phyloP scores from a whole-genome alignment of 371 early-diverging fungal species.

The Mortierella sp. region DNA sequence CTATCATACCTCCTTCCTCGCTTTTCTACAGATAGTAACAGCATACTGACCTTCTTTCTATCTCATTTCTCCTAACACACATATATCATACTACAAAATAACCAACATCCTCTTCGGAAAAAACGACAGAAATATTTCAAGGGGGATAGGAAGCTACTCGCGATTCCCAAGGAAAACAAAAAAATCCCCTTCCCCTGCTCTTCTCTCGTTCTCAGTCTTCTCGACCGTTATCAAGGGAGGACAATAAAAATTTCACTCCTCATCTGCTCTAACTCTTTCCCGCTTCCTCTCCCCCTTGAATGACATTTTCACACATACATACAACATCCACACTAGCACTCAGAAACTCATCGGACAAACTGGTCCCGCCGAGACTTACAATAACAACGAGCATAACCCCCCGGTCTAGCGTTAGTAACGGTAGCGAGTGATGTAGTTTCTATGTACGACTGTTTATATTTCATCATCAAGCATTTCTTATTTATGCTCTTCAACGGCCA shows the following conservation, averaged over 20 bases:
- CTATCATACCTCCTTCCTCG: background rate
- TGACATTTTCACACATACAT: background rate
- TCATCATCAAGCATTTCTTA: background rate
- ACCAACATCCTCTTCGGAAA: background rate
- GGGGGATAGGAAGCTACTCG: background rate
- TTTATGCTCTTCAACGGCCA: background rate
- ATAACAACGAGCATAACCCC: background rate
- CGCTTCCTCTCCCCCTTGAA: background rate
- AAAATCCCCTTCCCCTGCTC: background rate
- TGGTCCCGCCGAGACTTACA: background rate
- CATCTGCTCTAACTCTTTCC: background rate
- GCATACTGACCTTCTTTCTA: background rate
- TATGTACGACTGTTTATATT: background rate
- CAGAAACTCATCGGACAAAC: background rate
- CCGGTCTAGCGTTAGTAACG: too few species aligned
- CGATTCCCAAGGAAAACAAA: background rate
- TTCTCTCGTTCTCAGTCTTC: background rate
- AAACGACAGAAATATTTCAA: background rate
- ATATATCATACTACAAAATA: background rate
- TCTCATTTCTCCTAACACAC: background rate
- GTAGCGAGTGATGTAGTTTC: too few species aligned
- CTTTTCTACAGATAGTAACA: background rate
- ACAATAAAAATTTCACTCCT: background rate
- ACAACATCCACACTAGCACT: background rate
- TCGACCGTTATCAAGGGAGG: conserved; percentile 3